Evolutionary conservation across 495 filamentous ascomycete species (phyloP), one percentile per base, ranked within the genome.

Genomic region (Penicillium tannophilum): DNA sequence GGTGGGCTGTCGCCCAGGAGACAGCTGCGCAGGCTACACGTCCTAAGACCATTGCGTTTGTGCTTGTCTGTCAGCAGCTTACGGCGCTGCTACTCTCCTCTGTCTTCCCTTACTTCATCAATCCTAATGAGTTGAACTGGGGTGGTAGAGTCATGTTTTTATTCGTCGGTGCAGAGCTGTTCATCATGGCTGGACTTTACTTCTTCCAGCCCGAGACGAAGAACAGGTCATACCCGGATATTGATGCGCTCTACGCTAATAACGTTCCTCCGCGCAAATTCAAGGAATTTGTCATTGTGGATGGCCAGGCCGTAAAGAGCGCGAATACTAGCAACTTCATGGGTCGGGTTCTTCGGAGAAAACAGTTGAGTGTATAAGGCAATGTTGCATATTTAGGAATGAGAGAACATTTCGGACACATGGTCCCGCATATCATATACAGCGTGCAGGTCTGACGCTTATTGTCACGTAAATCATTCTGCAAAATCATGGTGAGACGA

Each of bases 71-170:
- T 11, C 53, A 61, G 20, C 59, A 61, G 52, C 58, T 84, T 0
- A 68, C 85, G 5, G 82, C 81, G 2, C 84, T 86, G 20, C 66
- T 77, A 14, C 82, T 86, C 74, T 84, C 82, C 0, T 78, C 88
- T 10, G 79, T 79, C 1, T 86, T 87, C 54, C 83, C 83, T 2
- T 87, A 88, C 60, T 79, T 85, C 72, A 81, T 88, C 61, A 86
- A 86, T 49, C 82, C 84, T 0, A 79, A 84, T 52, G 70, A 84
- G 46, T 82, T 76, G 1, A 80, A 87, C 60, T 70, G 84, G 70
- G 74, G 80, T 54, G 84, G 85, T 6, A 88, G 87, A 59, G 70
- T 86, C 6, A 85, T 84, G 6, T 88, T 87, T 63, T 80, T 87
- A 63, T 89, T 85, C 58, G 58, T 61, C 7, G 58, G 58, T 19